Base-by-base conservation (phyloP, 75 land plant genomes). In the Gnetum montanum region DNA sequence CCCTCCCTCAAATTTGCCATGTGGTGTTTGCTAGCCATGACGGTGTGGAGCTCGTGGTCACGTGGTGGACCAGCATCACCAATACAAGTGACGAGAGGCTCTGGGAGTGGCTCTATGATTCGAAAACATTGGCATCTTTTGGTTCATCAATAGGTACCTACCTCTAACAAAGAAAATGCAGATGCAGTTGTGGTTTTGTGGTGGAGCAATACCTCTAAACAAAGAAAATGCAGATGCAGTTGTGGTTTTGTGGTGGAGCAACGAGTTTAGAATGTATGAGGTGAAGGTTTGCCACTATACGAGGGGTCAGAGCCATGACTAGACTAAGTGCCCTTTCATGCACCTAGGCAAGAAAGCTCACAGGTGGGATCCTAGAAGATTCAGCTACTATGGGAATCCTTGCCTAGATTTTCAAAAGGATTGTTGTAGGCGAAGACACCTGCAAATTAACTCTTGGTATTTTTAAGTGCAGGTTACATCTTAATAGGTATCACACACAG, bases 391-490 rank as follows among this genome's bases (percentile, higher is more conserved):
- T 4, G 86, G 82, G 41, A 83, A 61, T 15, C 70, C 62, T 26
- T 85, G 66, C 34, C 77, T 68, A 1, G 85, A 85, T 28, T 85
- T 67, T 46, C 59, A 86, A 25, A 71, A 75, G 48, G 86, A 82
- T 6, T 50, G 54, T 34, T 85, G 82, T 44, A 46, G 68, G 34
- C 50, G 72, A 86, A 12, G 90, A 82, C 54, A 58, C 59, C 31
- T 85, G 90, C 65, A 82, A 80, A 53, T 70, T 55, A 37, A 77
- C 84, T 2, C 84, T 78, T 34, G 90, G 90, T 4, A 86, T 86
- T 12, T 86, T 86, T 43, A 86, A 86, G 76, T 78, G 86, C 69
- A 82, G 90, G 90, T 80, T 86, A 22, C 90, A 86, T 57, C 90
- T 86, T 1, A 25, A 45, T n/a, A n/a, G 90, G 1, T 86, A 86